Conservation (phyloP, 2,329 filamentous ascomycete species). For the Alternaria brassicae region DNA sequence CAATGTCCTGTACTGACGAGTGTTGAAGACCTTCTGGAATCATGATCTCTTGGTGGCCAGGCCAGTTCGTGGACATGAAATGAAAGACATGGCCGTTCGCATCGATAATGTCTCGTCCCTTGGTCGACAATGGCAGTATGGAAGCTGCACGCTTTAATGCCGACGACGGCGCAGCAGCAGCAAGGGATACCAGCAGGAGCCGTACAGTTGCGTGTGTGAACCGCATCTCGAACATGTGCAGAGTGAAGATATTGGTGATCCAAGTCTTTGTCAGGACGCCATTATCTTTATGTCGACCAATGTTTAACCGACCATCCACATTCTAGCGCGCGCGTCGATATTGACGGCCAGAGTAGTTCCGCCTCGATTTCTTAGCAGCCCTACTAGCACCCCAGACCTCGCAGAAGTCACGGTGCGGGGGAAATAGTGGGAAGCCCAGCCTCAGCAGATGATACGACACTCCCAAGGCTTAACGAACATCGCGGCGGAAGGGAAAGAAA, state of each 20-base stretch:
- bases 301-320: not conserved
- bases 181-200: conserved; percentile 24
- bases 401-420: not conserved
- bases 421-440: not conserved
- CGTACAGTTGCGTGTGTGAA: not conserved
- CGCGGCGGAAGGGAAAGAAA: not conserved
- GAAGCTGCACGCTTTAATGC: conserved; percentile 25
- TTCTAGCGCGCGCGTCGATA: not conserved
- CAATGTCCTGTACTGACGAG: conserved; percentile 62
- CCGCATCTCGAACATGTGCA: not conserved
- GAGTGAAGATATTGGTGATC: not conserved
- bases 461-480: not conserved
- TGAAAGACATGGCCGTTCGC: conserved; percentile 46
- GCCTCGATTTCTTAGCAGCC: not conserved
- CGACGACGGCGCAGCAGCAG: conserved; percentile 23
- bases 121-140: conserved; percentile 39
- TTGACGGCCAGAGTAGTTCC: not conserved
- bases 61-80: conserved; percentile 67
- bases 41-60: conserved; percentile 68
- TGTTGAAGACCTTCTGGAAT: conserved; percentile 70
- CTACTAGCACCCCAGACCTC: not conserved
- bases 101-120: conserved; percentile 46
- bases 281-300: not conserved
- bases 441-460: too few relatives aligned
- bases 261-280: too few relatives aligned